Conservation (phyloP, 805 yeast genomes). For the Cyberlindnera amylophila region DNA sequence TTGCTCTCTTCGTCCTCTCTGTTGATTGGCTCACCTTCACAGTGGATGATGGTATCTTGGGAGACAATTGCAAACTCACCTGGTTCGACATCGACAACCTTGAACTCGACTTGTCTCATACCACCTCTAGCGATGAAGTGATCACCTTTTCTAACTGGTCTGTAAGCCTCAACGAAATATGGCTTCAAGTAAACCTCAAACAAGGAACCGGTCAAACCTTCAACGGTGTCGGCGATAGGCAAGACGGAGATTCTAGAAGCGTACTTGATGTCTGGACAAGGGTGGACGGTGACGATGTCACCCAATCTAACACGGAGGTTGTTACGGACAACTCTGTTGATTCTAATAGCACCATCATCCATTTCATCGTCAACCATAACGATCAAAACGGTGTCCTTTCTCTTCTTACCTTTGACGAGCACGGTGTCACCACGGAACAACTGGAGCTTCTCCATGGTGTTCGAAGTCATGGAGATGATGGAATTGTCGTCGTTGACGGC, state of each 20-base stretch:
- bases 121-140: conserved; percentile 96
- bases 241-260: conserved; percentile 91
- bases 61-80: conserved; percentile 97
- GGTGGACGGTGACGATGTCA: conserved; percentile 85
- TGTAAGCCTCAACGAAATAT: conserved; percentile 96
- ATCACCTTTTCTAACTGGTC: conserved; percentile 98
- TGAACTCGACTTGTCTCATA: conserved; percentile 98
- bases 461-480: conserved; percentile 89
- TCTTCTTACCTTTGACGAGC: conserved; percentile 93
- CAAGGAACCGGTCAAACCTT: conserved; percentile 93
- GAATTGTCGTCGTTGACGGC: conserved; percentile 97
- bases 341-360: conserved; percentile 90
- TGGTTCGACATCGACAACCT: conserved; percentile 97
- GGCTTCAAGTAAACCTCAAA: conserved; percentile 97
- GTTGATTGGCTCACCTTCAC: conserved; percentile 98
- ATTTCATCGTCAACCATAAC: conserved; percentile 95
- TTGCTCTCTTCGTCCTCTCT: conserved; percentile 98
- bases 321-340: conserved; percentile 94
- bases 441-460: conserved; percentile 91
- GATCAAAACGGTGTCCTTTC: conserved; percentile 94
- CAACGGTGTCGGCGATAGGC: conserved; percentile 97
- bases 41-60: conserved; percentile 96
- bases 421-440: conserved; percentile 98
- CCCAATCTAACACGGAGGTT: conserved; percentile 92
- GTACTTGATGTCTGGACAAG: conserved; percentile 97